phyloP scores from a whole-genome alignment of 768 basidiomycete species.

The Trametes sanguinea region DNA sequence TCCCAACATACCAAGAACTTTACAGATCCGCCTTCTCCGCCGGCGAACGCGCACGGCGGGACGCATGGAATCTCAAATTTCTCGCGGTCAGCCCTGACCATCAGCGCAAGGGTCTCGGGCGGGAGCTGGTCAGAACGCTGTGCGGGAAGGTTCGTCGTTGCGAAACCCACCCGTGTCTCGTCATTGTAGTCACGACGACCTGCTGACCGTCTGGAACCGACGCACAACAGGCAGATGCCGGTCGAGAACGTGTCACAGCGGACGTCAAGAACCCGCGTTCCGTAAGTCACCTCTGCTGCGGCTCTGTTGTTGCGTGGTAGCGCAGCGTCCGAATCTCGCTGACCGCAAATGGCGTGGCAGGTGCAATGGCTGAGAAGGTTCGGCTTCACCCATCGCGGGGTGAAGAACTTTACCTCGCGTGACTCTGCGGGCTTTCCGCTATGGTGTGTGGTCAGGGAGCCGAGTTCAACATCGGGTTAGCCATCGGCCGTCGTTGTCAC shows the following conservation, averaged over 20 bases:
- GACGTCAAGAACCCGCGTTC: slow-evolving; percentile 21
- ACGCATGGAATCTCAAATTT: slow-evolving; percentile 22
- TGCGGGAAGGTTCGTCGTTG: slow-evolving; percentile 17
- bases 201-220: neutral
- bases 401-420: slow-evolving; percentile 24
- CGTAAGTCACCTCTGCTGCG: slow-evolving; percentile 3
- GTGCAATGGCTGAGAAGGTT: slow-evolving; percentile 23
- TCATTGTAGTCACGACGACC: neutral
- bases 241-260: neutral
- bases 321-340: neutral
- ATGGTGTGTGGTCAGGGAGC: slow-evolving; percentile 26
- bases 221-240: slow-evolving; percentile 14
- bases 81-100: slow-evolving; percentile 22
- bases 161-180: neutral
- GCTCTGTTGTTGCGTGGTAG: too few species aligned
- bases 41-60: slow-evolving; percentile 14
- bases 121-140: slow-evolving; percentile 14
- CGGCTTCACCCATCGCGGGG: slow-evolving; percentile 21
- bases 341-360: neutral
- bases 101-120: slow-evolving; percentile 21
- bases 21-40: slow-evolving; percentile 16
- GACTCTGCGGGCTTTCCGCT: slow-evolving; percentile 26
- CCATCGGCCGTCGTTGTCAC: neutral
- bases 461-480: neutral
- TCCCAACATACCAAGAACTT: slow-evolving; percentile 25